Base-by-base conservation (phyloP, 1,284 basidiomycete species). In the Polyporus tsugae region DNA sequence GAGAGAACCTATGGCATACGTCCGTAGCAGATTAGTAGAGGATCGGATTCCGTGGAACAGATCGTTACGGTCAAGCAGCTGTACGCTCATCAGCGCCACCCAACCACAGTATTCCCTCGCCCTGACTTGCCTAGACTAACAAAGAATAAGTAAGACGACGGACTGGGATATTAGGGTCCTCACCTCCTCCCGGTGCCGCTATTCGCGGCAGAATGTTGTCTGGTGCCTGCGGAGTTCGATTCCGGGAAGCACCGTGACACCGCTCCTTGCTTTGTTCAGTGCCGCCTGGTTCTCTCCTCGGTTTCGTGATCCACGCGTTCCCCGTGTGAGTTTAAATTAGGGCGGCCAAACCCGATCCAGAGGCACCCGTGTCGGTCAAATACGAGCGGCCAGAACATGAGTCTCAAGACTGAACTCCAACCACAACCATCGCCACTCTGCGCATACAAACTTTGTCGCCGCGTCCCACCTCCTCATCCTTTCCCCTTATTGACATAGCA, bases 161-260 rank as follows among this genome's bases (percentile, higher is more conserved):
- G 7, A 49, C 4, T 13, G 22, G 22, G 46, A 25, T 25, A 49
- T 49, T 25, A 25, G 46, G 22, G 46, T 49, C 46, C 46, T 9
- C 46, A 49, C 22, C 46, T 49, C 10, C 46, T 25, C 46, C 22
- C 46, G 11, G 22, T 13, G 22, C 46, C 46, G 22, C 22, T 49
- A 46, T 46, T 22, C n/a, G 22, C 44, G 44, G 44, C 44, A 11
- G n/a, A 46, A 46, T 0, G n/a, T 10, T 22, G 10, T 49, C 9
- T 49, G 22, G 22, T 49, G 46, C 22, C 46, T 22, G 52, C 52
- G 52, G 52, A 55, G 52, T 55, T 55, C 52, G 15, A 33, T 33
- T 55, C 33, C 33, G 52, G 52, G 29, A 35, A 35, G 6, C 11
- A 35, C 29, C 17, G 52, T 9, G 29, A 35, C 33, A 35, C 25